A percentile compares a stretch with the other conserved stretches of the same genome.
phyloP scores from a whole-genome alignment of 805 yeast species.

The Phaffomyces antillensis region DNA sequence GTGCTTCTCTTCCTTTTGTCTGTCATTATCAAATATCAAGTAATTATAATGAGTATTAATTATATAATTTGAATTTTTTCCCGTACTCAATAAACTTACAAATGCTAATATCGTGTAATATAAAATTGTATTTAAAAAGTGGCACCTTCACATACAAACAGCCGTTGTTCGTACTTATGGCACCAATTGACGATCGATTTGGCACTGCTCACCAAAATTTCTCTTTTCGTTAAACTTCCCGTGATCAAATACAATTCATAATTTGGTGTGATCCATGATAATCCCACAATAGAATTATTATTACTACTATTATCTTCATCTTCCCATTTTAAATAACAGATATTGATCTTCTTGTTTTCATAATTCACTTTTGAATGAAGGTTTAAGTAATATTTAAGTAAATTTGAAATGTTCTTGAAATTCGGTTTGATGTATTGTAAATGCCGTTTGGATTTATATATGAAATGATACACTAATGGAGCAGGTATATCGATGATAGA shows the following conservation, averaged over 20 bases:
- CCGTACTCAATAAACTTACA: too few relatives aligned
- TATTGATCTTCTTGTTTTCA: constrained; percentile 28
- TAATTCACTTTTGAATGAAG: constrained; percentile 24
- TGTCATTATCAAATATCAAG: background rate
- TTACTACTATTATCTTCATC: constrained; percentile 9
- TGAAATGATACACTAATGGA: constrained; percentile 63
- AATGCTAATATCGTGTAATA: too few relatives aligned
- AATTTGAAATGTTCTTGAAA: constrained; percentile 8
- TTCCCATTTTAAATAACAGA: constrained; percentile 41
- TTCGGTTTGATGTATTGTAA: constrained; percentile 53
- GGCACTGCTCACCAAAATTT: constrained; percentile 53
- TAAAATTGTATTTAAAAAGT: constrained; percentile 32
- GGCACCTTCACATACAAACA: constrained; percentile 73
- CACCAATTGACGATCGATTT: constrained; percentile 71
- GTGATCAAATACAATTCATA: constrained; percentile 60
- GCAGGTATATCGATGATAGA: constrained; percentile 48
- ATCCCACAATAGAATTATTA: constrained; percentile 27
- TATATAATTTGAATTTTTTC: too few relatives aligned
- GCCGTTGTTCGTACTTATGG: constrained; percentile 55
- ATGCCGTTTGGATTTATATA: constrained; percentile 62
- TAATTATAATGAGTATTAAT: too few relatives aligned
- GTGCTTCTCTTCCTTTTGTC: constrained; percentile 18
- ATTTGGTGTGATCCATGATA: constrained; percentile 49
- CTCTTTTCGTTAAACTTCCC: constrained; percentile 50
- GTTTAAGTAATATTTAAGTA: constrained; percentile 19